Base-by-base conservation (phyloP, 371 early-diverging fungal species). In the Dichotomocladium elegans region DNA sequence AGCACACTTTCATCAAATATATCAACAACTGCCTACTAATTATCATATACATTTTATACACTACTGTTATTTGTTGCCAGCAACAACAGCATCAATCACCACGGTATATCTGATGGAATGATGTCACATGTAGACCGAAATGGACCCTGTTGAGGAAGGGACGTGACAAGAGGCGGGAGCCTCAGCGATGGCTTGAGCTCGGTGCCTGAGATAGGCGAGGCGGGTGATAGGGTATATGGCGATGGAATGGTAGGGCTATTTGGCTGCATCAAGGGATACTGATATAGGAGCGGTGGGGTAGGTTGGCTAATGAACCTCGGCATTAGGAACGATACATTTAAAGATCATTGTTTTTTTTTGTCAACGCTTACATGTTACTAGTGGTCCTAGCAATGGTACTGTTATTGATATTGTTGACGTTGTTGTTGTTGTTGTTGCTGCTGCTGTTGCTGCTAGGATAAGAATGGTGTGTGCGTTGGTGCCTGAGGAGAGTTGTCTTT, bases 401-500 rank as follows among this genome's bases (percentile, higher is more conserved):
- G 37, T 15, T 24, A 45, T 45, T 14, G 26, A 53, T 22, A 34
- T 4, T 21, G 14, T 8, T 31, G 25, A 33, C 0, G 40, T 3
- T 54, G 10, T 10, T 33, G 45, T 19, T 44, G 44, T 22, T 28
- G 22, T 40, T 51, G 22, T 15, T 41, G n/a, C n/a, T n/a, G n/a
- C 10, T 14, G 11, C 11, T 33, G 34, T 19, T 19, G 28, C 12
- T 42, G 21, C 24, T 37, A 31, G 14, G 37, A 25, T 11, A 33
- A 21, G 42, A 17, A 43, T 45, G 57, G 17, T 41, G 46, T 7
- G 25, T 50, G 4, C 45, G 53, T 42, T 55, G 60, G 27, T 60
- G 60, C 22, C 50, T 28, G 11, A 50, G 26, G 26, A 60, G 25
- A 6, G 51, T 60, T 5, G 60, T 55, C 34, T 51, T 44, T 0